Evolutionary conservation across 2,329 filamentous ascomycete genomes (phyloP).

Genomic region (Fusarium citri): DNA sequence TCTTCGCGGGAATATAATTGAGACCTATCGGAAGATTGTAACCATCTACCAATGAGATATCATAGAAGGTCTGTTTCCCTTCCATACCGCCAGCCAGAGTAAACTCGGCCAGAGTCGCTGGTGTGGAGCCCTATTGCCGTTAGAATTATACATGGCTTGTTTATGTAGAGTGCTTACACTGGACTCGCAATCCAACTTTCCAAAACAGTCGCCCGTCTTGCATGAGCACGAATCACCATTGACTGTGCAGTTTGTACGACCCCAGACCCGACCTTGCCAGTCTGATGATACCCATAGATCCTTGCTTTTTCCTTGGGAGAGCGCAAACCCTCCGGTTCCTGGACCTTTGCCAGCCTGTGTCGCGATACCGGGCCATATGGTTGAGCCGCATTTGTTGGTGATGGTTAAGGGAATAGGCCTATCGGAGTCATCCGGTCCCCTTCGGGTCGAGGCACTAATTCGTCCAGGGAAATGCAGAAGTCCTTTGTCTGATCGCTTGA

Average conservation of each 20-base stretch:
- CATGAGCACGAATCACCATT: slow-evolving; percentile 75
- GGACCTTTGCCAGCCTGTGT: slow-evolving; percentile 79
- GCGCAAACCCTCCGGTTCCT: slow-evolving; percentile 74
- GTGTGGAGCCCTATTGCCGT: slow-evolving; percentile 71
- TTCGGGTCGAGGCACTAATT: slow-evolving; percentile 37
- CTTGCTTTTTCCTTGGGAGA: slow-evolving; percentile 67
- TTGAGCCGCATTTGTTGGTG: slow-evolving; percentile 77
- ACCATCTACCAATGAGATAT: slow-evolving; percentile 86
- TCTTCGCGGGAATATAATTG: slow-evolving; percentile 69
- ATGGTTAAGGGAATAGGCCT: slow-evolving; percentile 69
- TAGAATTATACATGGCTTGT: background rate
- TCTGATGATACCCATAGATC: slow-evolving; percentile 75
- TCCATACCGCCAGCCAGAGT: slow-evolving; percentile 75
- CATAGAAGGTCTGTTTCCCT: slow-evolving; percentile 78
- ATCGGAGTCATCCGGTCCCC: slow-evolving; percentile 41
- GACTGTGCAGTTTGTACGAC: slow-evolving; percentile 84
- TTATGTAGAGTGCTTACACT: slow-evolving; percentile 64
- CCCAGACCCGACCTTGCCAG: slow-evolving; percentile 88
- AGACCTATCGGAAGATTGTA: slow-evolving; percentile 82
- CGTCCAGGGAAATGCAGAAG: slow-evolving; percentile 46
- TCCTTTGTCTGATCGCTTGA: slow-evolving; percentile 44
- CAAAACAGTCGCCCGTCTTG: slow-evolving; percentile 80
- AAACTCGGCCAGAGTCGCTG: slow-evolving; percentile 84
- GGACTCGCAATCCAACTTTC: slow-evolving; percentile 74
- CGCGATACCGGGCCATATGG: slow-evolving; percentile 80